phyloP scores from a whole-genome alignment of 306 rosid species.

The Ammopiptanthus mongolicus region DNA sequence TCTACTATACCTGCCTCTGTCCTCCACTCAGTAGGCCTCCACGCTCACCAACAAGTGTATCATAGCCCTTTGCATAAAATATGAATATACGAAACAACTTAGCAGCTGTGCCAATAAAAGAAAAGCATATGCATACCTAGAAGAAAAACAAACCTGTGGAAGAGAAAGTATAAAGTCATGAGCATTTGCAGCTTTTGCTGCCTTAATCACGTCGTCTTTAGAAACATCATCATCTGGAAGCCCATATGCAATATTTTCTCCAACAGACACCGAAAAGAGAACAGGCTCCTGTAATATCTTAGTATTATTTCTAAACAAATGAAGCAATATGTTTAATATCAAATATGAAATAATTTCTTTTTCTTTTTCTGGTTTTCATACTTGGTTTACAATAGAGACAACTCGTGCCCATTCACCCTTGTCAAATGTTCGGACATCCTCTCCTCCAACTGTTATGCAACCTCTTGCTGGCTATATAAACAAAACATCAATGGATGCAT shows the following conservation, averaged over 20 bases:
- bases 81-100: slow-evolving; percentile 7
- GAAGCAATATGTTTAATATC: slow-evolving; percentile 5
- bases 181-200: slow-evolving; percentile 97
- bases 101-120: not conserved
- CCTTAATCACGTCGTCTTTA: slow-evolving; percentile 86
- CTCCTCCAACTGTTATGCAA: slow-evolving; percentile 78
- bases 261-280: slow-evolving; percentile 89
- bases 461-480: slow-evolving; percentile 75
- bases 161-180: slow-evolving; percentile 92
- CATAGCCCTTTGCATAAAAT: slow-evolving; percentile 60
- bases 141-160: slow-evolving; percentile 63
- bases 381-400: slow-evolving; percentile 85
- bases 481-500: slow-evolving; percentile 12
- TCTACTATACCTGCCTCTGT: slow-evolving; percentile 77
- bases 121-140: slow-evolving; percentile 4
- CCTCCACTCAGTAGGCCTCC: slow-evolving; percentile 96
- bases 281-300: slow-evolving; percentile 71
- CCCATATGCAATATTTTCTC: slow-evolving; percentile 96
- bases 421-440: slow-evolving; percentile 88
- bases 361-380: slow-evolving; percentile 21
- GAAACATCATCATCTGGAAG: slow-evolving; percentile 91
- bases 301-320: slow-evolving; percentile 1
- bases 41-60: slow-evolving; percentile 92
- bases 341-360: not conserved
- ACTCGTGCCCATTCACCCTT: slow-evolving; percentile 93